Percentiles rank a stretch among this genome's conserved stretches.
Conservation (phyloP, 129 eudicot species). For the Arctium lappa region DNA sequence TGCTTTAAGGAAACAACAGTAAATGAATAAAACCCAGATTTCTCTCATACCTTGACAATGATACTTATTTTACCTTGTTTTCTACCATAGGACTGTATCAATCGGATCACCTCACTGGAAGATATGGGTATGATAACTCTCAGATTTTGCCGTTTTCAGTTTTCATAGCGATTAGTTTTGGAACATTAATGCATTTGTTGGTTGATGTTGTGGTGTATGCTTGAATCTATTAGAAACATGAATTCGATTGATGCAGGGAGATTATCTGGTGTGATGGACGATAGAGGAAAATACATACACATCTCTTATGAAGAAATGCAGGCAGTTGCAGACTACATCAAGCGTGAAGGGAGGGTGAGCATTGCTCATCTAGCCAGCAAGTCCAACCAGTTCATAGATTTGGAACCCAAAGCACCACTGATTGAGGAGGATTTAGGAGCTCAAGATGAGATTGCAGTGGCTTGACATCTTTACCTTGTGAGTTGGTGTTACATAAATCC, state of each 20-base stretch:
- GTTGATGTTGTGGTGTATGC: too few species aligned
- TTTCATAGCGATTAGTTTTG: background rate
- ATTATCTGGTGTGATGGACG: conserved; percentile 96
- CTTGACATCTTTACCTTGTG: conserved; percentile 33
- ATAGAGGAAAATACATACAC: conserved; percentile 96
- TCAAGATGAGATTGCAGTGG: conserved; percentile 62
- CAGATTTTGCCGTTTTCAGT: background rate
- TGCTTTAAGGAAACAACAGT: too few species aligned
- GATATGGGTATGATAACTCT: conserved; percentile 60
- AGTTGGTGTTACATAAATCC: background rate
- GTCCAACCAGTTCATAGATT: conserved; percentile 92
- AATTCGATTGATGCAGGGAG: conserved; percentile 46
- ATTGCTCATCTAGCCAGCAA: conserved; percentile 93
- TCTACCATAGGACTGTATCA: conserved; percentile 77
- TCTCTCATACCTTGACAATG: background rate
- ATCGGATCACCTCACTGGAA: conserved; percentile 81
- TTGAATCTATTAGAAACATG: background rate
- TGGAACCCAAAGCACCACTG: conserved; percentile 72
- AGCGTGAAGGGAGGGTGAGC: conserved; percentile 91
- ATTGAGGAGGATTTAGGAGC: conserved; percentile 53
- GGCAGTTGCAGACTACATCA: conserved; percentile 95
- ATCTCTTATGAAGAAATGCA: conserved; percentile 92
- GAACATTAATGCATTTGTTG: background rate
- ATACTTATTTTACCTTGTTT: background rate
- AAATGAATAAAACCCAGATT: too few species aligned